Base-by-base conservation (phyloP, 352 stramenopile genomes). In the Phytopythium oedochilum region DNA sequence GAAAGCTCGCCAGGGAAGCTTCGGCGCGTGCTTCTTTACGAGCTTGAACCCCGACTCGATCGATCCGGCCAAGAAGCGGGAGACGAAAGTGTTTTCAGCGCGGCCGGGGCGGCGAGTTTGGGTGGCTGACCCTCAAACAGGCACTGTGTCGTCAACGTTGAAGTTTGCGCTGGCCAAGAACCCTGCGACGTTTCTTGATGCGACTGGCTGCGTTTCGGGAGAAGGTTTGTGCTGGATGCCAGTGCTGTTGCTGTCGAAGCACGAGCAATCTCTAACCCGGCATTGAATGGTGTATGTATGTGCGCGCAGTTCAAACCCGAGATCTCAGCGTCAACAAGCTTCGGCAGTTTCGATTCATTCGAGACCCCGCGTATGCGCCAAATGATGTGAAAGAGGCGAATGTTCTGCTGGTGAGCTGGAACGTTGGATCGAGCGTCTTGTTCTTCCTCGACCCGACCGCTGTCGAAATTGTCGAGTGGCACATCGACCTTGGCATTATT, bases 391-490 rank as follows among this genome's bases (percentile, higher is more conserved):
- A 69, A 51, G 51, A 69, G 9, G 69, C 73, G 20, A 68, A 57
- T 22, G 76, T 83, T 46, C 68, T 89, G 14, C 68, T 95, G 2
- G 69, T 92, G 22, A 95, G 86, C 53, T 95, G 86, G 86, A 90
- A 88, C 25, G 43, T 83, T 14, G 84, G 84, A 22, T 87, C 82
- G 15, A 91, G 80, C 29, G 82, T 91, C 8, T 36, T 95, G 3
- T 92, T 95, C 57, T 88, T 95, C 44, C 55, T 95, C 18, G 83
- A 95, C 35, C 86, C 86, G 3, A 79, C 86, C 44, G 78, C 75
- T 0, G 83, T 94, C 3, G 83, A 95, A 61, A 89, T 95, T 32
- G 78, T 92, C 7, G 86, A 95, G 53, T 94, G 86, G 82, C 86
- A 95, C 60, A 57, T 95, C 29, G 86, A 95, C 64, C 68, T 95